These are phyloP conservation scores for Aspergillus hiratsukae DNA, from an alignment of 2,329 filamentous ascomycete species.

Conservation along the genomic window DNA sequence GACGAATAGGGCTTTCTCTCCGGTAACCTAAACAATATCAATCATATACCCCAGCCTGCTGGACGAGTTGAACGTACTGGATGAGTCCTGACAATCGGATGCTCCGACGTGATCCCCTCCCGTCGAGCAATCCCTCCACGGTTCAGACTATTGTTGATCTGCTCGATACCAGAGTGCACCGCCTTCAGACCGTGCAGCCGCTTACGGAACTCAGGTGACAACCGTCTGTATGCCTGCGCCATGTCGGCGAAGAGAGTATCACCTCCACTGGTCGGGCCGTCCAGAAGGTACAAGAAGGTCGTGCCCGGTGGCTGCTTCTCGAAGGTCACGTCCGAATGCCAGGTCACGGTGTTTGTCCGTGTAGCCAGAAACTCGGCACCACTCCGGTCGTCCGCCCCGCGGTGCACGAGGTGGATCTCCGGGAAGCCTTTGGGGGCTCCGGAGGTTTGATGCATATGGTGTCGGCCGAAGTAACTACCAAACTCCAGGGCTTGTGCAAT, in stretches of 20 bases:
- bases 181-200: conserved; percentile 75
- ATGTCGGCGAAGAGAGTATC: conserved; percentile 81
- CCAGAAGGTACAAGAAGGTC: conserved; percentile 84
- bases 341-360: conserved; percentile 75
- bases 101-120: conserved; percentile 68
- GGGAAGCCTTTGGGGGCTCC: conserved; percentile 70
- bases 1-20: conserved; percentile 77
- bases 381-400: conserved; percentile 60
- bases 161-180: conserved; percentile 76
- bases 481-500: conserved; percentile 66
- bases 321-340: conserved; percentile 87
- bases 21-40: conserved; percentile 48
- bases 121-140: conserved; percentile 68
- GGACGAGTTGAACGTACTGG: conserved; percentile 43
- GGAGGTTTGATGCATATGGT: conserved; percentile 76
- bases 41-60: not conserved
- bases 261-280: conserved; percentile 72
- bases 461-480: conserved; percentile 72
- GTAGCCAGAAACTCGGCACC: conserved; percentile 60
- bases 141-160: conserved; percentile 65
- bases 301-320: conserved; percentile 85
- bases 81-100: conserved; percentile 77
- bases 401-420: conserved; percentile 74
- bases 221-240: conserved; percentile 72
- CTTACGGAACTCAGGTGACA: conserved; percentile 74